These are phyloP conservation scores for Zygosaccharomyces kombuchaensis DNA, from an alignment of 805 yeast species.

Conservation along the genomic window DNA sequence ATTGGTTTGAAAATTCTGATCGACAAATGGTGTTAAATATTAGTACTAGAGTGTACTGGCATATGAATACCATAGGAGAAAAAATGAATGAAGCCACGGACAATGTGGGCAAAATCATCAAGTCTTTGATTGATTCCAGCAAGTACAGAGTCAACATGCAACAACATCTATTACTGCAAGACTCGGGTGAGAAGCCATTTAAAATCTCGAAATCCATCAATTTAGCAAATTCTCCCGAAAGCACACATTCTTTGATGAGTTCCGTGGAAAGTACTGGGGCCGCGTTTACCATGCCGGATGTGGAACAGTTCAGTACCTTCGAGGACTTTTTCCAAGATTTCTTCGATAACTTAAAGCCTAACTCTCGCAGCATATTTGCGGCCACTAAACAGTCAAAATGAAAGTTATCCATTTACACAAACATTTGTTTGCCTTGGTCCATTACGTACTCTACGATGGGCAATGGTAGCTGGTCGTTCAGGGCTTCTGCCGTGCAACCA, in stretches of 20 bases:
- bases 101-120: conserved; percentile 53
- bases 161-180: conserved; percentile 10
- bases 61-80: conserved; percentile 52
- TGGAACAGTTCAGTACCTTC: conserved; percentile 46
- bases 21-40: conserved; percentile 42
- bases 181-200: not conserved
- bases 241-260: conserved; percentile 13
- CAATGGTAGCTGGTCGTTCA: conserved; percentile 17
- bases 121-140: conserved; percentile 46
- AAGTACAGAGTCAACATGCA: conserved; percentile 24
- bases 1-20: conserved; percentile 38
- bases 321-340: conserved; percentile 55
- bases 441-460: conserved; percentile 16
- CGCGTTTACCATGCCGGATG: conserved; percentile 39
- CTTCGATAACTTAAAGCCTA: conserved; percentile 36
- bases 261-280: conserved; percentile 10
- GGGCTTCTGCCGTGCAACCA: conserved; percentile 2
- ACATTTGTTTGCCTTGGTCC: conserved; percentile 4
- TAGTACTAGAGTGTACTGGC: conserved; percentile 55
- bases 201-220: conserved; percentile 9
- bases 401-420: not conserved
- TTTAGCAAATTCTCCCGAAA: conserved; percentile 8
- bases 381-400: not conserved
- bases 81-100: conserved; percentile 55
- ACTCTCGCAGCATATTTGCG: conserved; percentile 31